Conservation (phyloP, 2,329 filamentous ascomycete genomes). For the Lasiodiplodia sp. region DNA sequence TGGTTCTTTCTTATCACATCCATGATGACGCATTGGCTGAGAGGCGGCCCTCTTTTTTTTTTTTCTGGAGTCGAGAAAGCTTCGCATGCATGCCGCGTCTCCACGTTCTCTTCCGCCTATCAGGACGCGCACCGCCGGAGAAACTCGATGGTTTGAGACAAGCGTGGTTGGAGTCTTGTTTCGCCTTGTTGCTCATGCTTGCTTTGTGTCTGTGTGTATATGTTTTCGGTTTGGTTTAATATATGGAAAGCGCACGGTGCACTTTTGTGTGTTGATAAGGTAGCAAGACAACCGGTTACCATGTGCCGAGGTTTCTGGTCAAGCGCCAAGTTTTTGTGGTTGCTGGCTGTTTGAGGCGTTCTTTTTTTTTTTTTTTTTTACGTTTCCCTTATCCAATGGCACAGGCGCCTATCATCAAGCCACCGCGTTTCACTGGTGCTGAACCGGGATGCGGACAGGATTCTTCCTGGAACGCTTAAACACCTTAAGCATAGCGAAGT, state of each 20-base stretch:
- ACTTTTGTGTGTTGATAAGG: background rate
- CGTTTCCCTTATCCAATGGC: background rate
- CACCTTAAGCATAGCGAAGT: background rate
- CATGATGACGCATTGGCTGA: background rate
- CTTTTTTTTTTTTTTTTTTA: background rate
- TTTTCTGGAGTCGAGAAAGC: background rate
- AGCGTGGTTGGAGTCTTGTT: background rate
- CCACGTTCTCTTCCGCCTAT: background rate
- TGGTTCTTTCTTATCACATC: background rate
- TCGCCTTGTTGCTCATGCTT: background rate
- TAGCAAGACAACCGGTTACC: background rate
- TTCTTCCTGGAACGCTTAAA: background rate
- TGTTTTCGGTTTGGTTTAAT: background rate
- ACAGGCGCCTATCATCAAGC: constrained; percentile 16
- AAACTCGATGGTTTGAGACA: background rate
- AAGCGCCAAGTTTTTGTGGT: too few species aligned
- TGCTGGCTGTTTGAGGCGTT: background rate
- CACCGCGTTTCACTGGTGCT: constrained; percentile 17
- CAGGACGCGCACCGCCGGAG: background rate
- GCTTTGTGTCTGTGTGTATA: background rate
- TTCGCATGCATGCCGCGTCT: background rate
- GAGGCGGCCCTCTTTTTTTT: background rate
- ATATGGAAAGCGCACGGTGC: background rate
- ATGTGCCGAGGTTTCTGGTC: background rate
- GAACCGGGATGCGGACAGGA: background rate